Percentiles rank a stretch among this genome's conserved stretches.
Conservation (phyloP, 345 rosid species). For the Brassica carinata region DNA sequence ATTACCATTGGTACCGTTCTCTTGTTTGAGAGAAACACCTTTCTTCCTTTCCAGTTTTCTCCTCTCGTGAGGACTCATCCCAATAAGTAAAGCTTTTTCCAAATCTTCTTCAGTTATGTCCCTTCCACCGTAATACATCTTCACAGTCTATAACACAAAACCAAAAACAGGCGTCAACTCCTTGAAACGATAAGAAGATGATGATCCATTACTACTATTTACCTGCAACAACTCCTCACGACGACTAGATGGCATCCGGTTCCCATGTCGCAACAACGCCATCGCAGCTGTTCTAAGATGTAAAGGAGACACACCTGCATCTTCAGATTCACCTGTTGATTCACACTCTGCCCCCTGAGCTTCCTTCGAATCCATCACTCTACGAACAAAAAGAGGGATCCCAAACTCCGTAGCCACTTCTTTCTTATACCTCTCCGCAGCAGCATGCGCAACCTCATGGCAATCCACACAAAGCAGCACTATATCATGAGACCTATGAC, state of each 20-base stretch:
- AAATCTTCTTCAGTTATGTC: constrained; percentile 79
- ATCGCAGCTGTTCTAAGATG: constrained; percentile 90
- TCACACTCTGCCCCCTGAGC: constrained; percentile 48
- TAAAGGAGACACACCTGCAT: constrained; percentile 86
- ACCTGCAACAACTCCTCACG: constrained; percentile 78
- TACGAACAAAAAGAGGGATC: constrained; percentile 84
- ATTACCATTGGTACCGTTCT: constrained; percentile 22
- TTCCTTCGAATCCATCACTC: constrained; percentile 64
- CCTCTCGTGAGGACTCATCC: constrained; percentile 90
- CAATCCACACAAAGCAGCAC: constrained; percentile 97
- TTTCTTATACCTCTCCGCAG: constrained; percentile 90
- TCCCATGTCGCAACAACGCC: constrained; percentile 94
- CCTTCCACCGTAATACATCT: constrained; percentile 88
- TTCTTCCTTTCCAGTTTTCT: constrained; percentile 69
- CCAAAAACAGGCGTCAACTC: constrained; percentile 14
- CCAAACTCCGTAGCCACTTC: constrained; percentile 74
- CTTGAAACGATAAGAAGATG: background rate
- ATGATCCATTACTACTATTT: background rate
- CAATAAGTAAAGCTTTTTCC: constrained; percentile 80
- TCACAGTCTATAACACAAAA: constrained; percentile 51
- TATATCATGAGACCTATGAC: constrained; percentile 98
- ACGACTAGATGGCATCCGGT: constrained; percentile 77
- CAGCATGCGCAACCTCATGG: constrained; percentile 93
- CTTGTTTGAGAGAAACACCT: constrained; percentile 51
- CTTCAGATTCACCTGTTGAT: constrained; percentile 43